A percentile compares a stretch with the other conserved stretches of the same genome.
These are phyloP conservation scores for Artemisia annua DNA, from an alignment of 129 eudicot genomes.

Conservation along the genomic window DNA sequence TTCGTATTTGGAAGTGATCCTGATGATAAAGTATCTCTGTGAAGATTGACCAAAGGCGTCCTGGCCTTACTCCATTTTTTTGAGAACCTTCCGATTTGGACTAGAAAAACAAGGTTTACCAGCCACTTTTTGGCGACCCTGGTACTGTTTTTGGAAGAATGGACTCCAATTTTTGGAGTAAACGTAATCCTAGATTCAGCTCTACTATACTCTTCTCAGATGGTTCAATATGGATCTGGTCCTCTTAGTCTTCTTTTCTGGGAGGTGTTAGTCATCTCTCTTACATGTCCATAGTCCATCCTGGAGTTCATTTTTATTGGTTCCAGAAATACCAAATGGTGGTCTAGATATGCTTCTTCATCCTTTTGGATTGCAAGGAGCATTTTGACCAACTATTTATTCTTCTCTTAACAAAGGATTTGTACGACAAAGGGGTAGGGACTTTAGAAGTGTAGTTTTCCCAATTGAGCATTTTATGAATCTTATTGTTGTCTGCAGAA, in stretches of 20 bases:
- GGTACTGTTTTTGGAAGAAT: not conserved
- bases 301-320: too few relatives aligned
- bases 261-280: too few relatives aligned
- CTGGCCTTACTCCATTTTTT: constrained; percentile 40
- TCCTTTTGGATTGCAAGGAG: constrained; percentile 68
- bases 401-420: constrained; percentile 69
- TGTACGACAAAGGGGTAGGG: constrained; percentile 84
- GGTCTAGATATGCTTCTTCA: constrained; percentile 53
- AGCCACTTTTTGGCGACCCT: not conserved
- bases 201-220: too few relatives aligned
- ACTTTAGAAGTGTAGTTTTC: constrained; percentile 93
- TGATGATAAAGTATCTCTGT: constrained; percentile 56
- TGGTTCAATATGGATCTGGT: too few relatives aligned
- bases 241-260: too few relatives aligned
- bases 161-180: too few relatives aligned
- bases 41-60: constrained; percentile 67
- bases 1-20: constrained; percentile 59
- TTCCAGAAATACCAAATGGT: too few relatives aligned
- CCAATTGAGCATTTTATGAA: constrained; percentile 89
- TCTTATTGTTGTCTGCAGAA: constrained; percentile 19
- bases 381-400: constrained; percentile 53
- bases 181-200: too few relatives aligned
- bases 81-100: constrained; percentile 56
- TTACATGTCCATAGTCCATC: too few relatives aligned
- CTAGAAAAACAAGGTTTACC: constrained; percentile 39